Evolutionary conservation across 208 protist genomes (phyloP), one percentile per base, ranked within the genome.

Genomic region (Strigomonas oncopelti): DNA sequence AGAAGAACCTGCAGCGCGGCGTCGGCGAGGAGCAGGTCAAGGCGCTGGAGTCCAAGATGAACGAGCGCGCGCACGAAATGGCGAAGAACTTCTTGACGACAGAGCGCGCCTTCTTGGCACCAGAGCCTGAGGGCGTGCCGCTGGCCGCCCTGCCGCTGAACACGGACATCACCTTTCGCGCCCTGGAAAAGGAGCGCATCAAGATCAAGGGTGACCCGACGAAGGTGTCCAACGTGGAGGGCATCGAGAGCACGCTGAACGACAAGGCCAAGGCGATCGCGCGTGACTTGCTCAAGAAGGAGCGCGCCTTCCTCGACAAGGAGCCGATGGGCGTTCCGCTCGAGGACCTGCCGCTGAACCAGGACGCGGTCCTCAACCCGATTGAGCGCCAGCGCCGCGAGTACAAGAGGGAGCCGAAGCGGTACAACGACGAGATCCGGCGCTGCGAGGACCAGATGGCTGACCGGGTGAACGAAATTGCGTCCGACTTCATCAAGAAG

Each of bases 251-350:
- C 0, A 65, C 74, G n/a, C 67, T 95, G 55, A 84, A 92, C 32
- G 65, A 76, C 3, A 69, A 79, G 11, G 81, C 72, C 0, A 67
- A 75, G 55, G 60, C 78, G 57, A 62, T 93, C 13, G 89, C 89
- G 24, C 71, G 62, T 18, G 75, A 85, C 25, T 36, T 91, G 52
- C 78, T 91, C 25, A 78, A 76, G 48, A 87, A 86, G 71, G 89
- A 94, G 72, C 84, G 86, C 53, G 79, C 80, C 27, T 91, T 91
- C 56, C 75, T 95, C 32, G 90, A 95, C 27, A 84, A 75, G n/a
- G 87, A 92, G 73, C 90, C 90, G 11, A 67, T 90, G 13, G 87
- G 90, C 45, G 81, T 95, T 48, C 83, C 82, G 28, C 75, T 95
- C 4, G 81, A 81, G 52, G 84, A 93, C 48, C 78, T 95, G 20